Evolutionary conservation across 2,329 filamentous ascomycete genomes (phyloP), one percentile per base, ranked within the genome.

Genomic region (Cercospora brassicicola): DNA sequence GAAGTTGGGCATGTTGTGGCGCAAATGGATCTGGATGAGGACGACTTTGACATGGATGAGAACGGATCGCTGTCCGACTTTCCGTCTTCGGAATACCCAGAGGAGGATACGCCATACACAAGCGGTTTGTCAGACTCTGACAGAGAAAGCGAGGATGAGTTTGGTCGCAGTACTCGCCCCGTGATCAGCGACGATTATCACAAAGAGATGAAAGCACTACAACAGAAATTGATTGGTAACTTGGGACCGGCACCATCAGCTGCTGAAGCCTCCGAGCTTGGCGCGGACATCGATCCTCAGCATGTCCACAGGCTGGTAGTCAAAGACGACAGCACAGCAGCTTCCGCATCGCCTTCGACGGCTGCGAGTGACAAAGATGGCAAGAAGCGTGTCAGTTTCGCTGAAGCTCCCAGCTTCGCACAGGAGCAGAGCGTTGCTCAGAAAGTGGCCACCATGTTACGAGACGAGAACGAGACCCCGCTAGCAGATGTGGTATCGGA

Each of bases 1-100:
- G 94, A 98, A 78, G 90, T 99, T 66, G 93, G 93, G 3, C 89
- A 92, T 42, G 91, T 99, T 2, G 95, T 99, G 15, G 95, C 95
- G 15, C 93, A 98, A 80, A 86, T 99, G 56, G 88, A 96, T 67
- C 80, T 98, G 1, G 92, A 96, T 70, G 84, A 83, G 18, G 82
- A 84, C 18, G 84, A 88, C n/a, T 84, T 86, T 42, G 83, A 84
- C 18, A 79, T 81, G 28, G 81, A 85, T 59, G 82, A 85, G 42
- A 73, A 65, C 23, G 73, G 66, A 48, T 73, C 64, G 51, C 67
- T 66, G 57, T 75, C 72, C 57, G 74, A 75, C 48, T 70, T 71
- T 48, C 67, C 72, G 2, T 71, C 72, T 56, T 75, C 74, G 20
- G 73, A 76, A 33, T 69, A 73, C 60, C 77, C 79, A 18, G 79